Conservation (phyloP, 2,329 filamentous ascomycete species). For the Fusarium euwallaceae region DNA sequence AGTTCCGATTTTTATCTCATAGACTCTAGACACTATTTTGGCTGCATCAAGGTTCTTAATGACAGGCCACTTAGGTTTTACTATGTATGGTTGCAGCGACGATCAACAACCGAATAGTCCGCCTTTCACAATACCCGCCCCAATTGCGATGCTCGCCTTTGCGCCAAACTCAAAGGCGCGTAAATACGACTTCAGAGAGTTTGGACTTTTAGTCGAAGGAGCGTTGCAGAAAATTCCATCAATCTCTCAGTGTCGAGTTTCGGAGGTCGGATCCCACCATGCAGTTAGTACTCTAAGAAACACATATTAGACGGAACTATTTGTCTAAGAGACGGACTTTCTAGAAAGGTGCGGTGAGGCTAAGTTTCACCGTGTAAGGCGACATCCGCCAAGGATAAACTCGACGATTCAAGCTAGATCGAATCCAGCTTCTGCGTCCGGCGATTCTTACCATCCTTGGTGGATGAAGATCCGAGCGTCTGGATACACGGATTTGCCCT, state of each 20-base stretch:
- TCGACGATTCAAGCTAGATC: neutral
- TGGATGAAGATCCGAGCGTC: conserved; percentile 2
- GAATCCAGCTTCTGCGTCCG: neutral
- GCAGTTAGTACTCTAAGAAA: too few species aligned
- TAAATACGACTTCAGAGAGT: neutral
- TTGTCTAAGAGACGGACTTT: too few species aligned
- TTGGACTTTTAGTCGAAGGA: neutral
- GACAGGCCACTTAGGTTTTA: neutral
- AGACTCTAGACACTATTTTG: neutral
- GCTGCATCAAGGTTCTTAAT: neutral
- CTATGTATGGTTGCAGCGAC: neutral
- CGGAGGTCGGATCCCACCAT: neutral
- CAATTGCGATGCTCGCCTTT: neutral
- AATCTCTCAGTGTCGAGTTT: neutral
- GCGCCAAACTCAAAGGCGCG: neutral
- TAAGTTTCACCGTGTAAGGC: neutral
- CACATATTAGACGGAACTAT: too few species aligned
- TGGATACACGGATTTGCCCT: neutral
- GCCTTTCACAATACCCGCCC: neutral
- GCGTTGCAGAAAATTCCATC: neutral
- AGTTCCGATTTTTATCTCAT: neutral
- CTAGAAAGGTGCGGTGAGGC: neutral
- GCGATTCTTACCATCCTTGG: neutral
- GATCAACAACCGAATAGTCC: neutral
- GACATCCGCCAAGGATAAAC: neutral